Percentiles rank a stretch among this genome's conserved stretches.
phyloP scores from a whole-genome alignment of 352 stramenopile genomes.

The Pythium phragmitis region DNA sequence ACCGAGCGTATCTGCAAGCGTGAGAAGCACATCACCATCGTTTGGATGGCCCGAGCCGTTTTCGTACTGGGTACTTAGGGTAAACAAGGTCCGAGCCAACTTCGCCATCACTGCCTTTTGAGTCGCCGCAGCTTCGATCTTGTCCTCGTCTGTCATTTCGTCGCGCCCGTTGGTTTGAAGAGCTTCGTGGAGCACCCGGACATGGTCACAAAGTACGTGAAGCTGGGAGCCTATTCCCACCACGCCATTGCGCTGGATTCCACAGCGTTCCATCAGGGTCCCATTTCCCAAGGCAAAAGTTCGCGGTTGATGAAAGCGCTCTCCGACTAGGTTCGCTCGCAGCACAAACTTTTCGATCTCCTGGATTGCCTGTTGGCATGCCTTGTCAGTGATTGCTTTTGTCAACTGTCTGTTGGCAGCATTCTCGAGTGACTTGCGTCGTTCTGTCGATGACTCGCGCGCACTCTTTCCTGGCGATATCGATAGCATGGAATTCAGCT shows the following conservation, averaged over 20 bases:
- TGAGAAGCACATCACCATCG: conserved; percentile 10
- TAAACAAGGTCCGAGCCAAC: conserved; percentile 54
- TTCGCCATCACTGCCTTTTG: conserved; percentile 29
- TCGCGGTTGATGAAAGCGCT: conserved; percentile 55
- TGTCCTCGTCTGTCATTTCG: conserved; percentile 4
- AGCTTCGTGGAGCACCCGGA: conserved; percentile 13
- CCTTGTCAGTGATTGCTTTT: conserved; percentile 3
- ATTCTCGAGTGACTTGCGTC: conserved; percentile 19
- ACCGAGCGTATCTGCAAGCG: conserved; percentile 62
- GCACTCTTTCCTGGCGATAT: conserved; percentile 28
- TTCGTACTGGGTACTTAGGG: conserved; percentile 37
- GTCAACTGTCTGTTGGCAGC: neutral
- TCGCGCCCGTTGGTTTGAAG: neutral
- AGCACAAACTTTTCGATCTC: conserved; percentile 68
- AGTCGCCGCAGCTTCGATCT: neutral
- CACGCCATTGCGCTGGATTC: neutral
- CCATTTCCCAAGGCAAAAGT: neutral
- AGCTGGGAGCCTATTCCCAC: conserved; percentile 18
- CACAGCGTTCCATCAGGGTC: neutral
- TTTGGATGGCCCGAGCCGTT: neutral
- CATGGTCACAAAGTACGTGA: conserved; percentile 12
- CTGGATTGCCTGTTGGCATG: conserved; percentile 28
- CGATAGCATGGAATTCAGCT: conserved; percentile 59
- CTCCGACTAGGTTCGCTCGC: conserved; percentile 38
- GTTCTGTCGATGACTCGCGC: conserved; percentile 5